A percentile compares a stretch with the other conserved stretches of the same genome.
phyloP scores from a whole-genome alignment of 208 protist species.

The Leishmania gerbilli region DNA sequence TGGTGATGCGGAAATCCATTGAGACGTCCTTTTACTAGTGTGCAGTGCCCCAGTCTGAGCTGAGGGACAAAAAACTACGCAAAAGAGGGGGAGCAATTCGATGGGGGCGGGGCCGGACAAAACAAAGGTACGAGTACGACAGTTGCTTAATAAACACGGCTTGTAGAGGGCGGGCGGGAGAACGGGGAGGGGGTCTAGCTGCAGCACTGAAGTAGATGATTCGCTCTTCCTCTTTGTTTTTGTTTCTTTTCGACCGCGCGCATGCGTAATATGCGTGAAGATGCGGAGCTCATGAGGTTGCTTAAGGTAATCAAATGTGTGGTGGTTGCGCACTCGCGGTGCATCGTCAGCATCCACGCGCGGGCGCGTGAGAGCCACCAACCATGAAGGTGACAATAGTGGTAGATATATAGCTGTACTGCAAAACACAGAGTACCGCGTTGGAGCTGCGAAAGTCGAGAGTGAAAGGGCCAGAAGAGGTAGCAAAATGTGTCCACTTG shows the following conservation, averaged over 20 bases:
- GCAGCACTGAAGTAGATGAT: not conserved
- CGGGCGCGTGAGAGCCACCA: not conserved
- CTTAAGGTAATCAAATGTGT: not conserved
- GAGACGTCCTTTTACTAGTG: not conserved
- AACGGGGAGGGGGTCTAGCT: not conserved
- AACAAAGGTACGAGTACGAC: not conserved
- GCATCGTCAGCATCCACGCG: not conserved
- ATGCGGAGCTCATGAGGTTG: not conserved
- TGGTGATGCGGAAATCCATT: not conserved
- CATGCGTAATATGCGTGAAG: not conserved
- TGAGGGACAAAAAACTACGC: not conserved
- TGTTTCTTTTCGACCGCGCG: not conserved
- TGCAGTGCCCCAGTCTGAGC: not conserved
- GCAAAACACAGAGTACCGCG: not conserved
- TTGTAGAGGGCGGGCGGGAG: too few relatives aligned
- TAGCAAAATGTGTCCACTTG: not conserved
- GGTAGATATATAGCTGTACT: not conserved
- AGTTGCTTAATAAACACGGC: not conserved
- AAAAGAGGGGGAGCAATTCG: not conserved
- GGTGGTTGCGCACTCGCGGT: not conserved
- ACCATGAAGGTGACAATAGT: not conserved
- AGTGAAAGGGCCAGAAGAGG: not conserved
- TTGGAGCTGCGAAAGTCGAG: not conserved
- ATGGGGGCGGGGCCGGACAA: not conserved
- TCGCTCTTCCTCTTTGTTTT: not conserved